Evolutionary conservation across 306 rosid genomes (phyloP).

Genomic region (Quercus aquifolioides): DNA sequence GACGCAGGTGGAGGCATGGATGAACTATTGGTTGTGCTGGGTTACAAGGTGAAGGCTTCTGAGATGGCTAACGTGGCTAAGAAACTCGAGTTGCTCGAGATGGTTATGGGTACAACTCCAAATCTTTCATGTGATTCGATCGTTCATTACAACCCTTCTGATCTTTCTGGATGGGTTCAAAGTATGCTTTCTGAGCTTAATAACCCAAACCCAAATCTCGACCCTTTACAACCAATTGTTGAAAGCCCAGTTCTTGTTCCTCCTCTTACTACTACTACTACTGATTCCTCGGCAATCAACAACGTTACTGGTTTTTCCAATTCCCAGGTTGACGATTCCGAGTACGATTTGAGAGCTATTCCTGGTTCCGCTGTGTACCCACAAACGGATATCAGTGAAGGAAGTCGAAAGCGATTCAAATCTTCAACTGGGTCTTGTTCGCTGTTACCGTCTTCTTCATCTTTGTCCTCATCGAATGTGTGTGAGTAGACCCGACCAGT

Average conservation of each 20-base stretch:
- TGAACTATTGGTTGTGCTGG: slow-evolving; percentile 60
- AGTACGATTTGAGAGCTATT: slow-evolving; percentile 75
- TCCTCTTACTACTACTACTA: neutral
- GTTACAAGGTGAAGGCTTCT: slow-evolving; percentile 64
- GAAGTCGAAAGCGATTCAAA: too few relatives aligned
- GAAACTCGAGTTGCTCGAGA: too few relatives aligned
- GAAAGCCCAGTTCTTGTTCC: slow-evolving; percentile 5
- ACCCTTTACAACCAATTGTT: neutral
- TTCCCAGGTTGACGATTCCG: slow-evolving; percentile 57
- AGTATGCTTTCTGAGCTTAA: too few relatives aligned
- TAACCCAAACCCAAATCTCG: slow-evolving; percentile 16
- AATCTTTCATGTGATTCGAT: too few relatives aligned
- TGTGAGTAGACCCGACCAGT: too few relatives aligned
- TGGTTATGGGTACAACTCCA: too few relatives aligned
- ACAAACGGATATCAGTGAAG: too few relatives aligned
- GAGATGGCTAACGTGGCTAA: slow-evolving; percentile 50
- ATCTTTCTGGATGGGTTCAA: too few relatives aligned
- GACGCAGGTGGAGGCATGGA: slow-evolving; percentile 47
- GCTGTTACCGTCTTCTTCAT: too few relatives aligned
- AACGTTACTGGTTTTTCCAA: slow-evolving; percentile 2
- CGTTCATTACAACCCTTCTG: too few relatives aligned
- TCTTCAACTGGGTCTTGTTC: too few relatives aligned
- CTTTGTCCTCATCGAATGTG: too few relatives aligned
- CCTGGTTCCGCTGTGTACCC: slow-evolving; percentile 45
- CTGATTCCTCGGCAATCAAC: slow-evolving; percentile 13